Percentiles rank a stretch among this genome's conserved stretches.
Conservation (phyloP, 352 stramenopile genomes). For the Globisporangium parvum region DNA sequence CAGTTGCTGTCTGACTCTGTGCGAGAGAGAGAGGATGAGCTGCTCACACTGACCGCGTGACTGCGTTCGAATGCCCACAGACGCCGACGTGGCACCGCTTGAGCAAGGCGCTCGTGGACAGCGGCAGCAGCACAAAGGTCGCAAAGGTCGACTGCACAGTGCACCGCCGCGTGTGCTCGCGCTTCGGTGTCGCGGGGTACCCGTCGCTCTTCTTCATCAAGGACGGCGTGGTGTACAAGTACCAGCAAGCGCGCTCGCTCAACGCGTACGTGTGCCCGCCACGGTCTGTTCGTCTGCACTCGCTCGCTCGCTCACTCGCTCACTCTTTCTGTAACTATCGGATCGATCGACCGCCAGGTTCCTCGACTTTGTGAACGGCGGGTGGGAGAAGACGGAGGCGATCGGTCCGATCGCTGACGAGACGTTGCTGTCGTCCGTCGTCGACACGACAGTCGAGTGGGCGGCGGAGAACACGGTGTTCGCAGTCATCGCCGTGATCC, state of each 20-base stretch:
- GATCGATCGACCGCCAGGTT: conserved; percentile 15
- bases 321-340: neutral
- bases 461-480: conserved; percentile 62
- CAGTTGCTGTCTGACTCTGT: neutral
- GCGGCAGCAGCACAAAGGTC: conserved; percentile 42
- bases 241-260: conserved; percentile 61
- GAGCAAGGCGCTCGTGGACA: conserved; percentile 61
- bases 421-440: conserved; percentile 51
- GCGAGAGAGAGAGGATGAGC: neutral
- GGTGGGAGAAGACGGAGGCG: conserved; percentile 43
- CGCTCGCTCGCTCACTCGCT: neutral
- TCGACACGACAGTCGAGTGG: conserved; percentile 62
- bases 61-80: conserved; percentile 7
- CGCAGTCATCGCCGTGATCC: conserved; percentile 47
- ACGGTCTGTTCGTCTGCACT: neutral
- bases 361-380: conserved; percentile 53
- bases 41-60: neutral
- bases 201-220: conserved; percentile 75
- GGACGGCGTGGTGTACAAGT: conserved; percentile 70
- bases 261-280: conserved; percentile 44
- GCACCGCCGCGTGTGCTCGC: conserved; percentile 76
- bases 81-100: conserved; percentile 69
- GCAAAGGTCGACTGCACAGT: conserved; percentile 72
- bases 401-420: conserved; percentile 58
- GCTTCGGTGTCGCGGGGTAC: conserved; percentile 77